These are phyloP conservation scores for Penicillium salamii DNA, from an alignment of 495 filamentous ascomycete species.

Conservation along the genomic window DNA sequence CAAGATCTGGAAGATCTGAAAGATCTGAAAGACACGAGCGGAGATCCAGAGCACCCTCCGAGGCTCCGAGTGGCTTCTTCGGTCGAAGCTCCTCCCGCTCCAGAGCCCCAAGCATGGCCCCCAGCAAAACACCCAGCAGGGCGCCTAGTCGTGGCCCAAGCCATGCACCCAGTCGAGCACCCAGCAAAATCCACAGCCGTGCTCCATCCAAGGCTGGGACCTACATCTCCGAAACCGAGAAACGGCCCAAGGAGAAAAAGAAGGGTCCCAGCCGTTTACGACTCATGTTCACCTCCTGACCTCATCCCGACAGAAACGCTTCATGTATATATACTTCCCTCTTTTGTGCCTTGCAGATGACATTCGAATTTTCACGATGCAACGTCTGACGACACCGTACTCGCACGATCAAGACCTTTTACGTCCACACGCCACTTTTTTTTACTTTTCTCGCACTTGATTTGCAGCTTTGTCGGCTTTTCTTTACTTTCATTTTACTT, in stretches of 20 bases:
- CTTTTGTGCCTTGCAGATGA: not conserved
- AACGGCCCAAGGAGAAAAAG: constrained; percentile 38
- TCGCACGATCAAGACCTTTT: not conserved
- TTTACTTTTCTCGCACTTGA: not conserved
- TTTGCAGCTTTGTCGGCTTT: not conserved
- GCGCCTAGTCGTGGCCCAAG: constrained; percentile 2
- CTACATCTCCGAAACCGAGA: constrained; percentile 29
- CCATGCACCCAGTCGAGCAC: not conserved
- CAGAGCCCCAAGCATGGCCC: constrained; percentile 19
- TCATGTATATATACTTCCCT: not conserved
- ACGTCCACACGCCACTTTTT: not conserved
- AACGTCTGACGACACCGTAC: not conserved
- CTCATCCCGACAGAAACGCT: not conserved
- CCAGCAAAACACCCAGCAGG: constrained; percentile 12
- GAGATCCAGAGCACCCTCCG: constrained; percentile 17
- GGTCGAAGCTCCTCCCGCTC: constrained; percentile 12
- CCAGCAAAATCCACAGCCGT: not conserved
- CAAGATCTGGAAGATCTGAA: no score
- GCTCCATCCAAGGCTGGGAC: constrained; percentile 22
- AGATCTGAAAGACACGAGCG: constrained; percentile 16
- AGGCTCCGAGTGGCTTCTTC: constrained; percentile 16
- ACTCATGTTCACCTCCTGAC: constrained; percentile 44
- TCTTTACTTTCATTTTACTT: not conserved
- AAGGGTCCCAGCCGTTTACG: constrained; percentile 42
- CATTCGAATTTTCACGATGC: not conserved